These are phyloP conservation scores for Parmelia sp. DNA, from an alignment of 495 filamentous ascomycete genomes.

Conservation along the genomic window DNA sequence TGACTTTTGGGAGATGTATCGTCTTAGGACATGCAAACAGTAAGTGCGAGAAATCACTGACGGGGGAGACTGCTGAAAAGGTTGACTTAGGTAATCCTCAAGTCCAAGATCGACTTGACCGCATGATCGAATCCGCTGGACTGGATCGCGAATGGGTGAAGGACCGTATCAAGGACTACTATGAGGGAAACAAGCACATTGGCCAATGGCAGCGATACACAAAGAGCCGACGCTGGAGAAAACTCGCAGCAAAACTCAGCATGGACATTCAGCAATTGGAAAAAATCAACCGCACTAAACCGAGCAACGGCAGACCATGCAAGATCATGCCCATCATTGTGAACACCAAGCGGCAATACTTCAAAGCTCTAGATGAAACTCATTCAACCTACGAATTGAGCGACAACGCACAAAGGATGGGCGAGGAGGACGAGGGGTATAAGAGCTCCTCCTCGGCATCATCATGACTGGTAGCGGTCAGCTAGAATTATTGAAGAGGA, in stretches of 20 bases:
- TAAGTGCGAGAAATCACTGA: not conserved
- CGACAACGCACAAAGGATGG: not conserved
- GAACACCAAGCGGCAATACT: not conserved
- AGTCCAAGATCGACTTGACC: not conserved
- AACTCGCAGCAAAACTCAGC: not conserved
- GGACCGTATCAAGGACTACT: not conserved
- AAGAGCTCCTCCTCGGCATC: not conserved
- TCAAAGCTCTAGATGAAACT: not conserved
- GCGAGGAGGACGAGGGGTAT: not conserved
- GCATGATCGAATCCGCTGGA: not conserved
- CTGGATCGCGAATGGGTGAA: not conserved
- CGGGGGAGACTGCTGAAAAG: not conserved
- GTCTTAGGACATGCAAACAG: not conserved
- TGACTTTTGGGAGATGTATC: not conserved
- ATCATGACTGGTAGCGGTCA: not conserved
- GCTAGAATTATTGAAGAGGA: not conserved
- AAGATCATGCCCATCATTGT: not conserved
- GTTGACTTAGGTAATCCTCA: not conserved
- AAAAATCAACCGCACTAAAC: not conserved
- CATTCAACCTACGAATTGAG: not conserved
- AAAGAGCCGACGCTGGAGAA: not conserved
- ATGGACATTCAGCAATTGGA: not conserved
- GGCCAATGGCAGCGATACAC: slow-evolving; percentile 1
- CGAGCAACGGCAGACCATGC: not conserved
- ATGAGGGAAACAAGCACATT: not conserved